A percentile compares a stretch with the other conserved stretches of the same genome.
Evolutionary conservation across 2,329 filamentous ascomycete genomes (phyloP).

Genomic region (Stachybotrys chartarum): DNA sequence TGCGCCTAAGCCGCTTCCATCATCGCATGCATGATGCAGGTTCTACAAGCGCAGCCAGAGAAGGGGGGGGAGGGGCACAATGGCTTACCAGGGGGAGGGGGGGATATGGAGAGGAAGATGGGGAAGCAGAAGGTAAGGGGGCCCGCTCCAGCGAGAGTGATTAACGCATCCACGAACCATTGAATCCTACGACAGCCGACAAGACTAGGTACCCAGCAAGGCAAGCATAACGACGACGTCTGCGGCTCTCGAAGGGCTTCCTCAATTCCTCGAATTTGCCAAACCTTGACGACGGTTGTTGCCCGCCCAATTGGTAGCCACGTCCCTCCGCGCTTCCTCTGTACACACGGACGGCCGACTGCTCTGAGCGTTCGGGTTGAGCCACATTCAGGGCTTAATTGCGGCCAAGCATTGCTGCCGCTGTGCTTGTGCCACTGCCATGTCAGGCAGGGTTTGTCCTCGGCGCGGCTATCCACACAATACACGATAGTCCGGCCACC

Average conservation of each 20-base stretch:
- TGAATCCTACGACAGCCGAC: background rate
- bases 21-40: background rate
- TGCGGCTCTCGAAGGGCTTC: no score
- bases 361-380: background rate
- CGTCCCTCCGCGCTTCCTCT: no score
- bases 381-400: background rate
- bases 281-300: no score
- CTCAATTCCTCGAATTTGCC: no score
- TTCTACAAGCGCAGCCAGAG: background rate
- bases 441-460: background rate
- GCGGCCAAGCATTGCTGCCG: no score
- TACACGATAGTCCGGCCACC: background rate
- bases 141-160: background rate
- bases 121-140: background rate
- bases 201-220: background rate
- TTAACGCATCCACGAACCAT: background rate
- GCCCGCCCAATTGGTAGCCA: no score
- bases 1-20: background rate
- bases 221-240: no score
- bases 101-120: no score
- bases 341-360: no score
- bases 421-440: no score
- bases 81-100: no score
- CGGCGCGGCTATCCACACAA: background rate
- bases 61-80: no score